These are phyloP conservation scores for Botryotinia narcissicola DNA, from an alignment of 2,329 filamentous ascomycete species.

Conservation along the genomic window DNA sequence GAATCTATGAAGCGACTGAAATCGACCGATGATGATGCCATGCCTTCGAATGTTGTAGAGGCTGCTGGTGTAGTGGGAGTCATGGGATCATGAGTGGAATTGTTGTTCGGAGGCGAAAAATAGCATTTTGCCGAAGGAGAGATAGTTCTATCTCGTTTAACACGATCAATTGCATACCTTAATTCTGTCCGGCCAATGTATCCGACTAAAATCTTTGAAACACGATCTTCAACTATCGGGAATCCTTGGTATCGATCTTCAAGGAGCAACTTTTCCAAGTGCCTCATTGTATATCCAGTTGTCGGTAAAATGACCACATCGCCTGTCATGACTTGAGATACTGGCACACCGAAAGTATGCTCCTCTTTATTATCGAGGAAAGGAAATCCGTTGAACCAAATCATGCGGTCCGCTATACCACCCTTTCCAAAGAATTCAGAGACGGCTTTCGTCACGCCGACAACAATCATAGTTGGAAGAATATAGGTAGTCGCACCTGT, in stretches of 20 bases:
- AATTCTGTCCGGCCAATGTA: constrained; percentile 93
- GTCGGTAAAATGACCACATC: constrained; percentile 72
- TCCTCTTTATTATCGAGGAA: constrained; percentile 98
- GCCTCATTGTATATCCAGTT: constrained; percentile 69
- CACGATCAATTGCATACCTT: constrained; percentile 81
- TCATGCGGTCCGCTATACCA: constrained; percentile 96
- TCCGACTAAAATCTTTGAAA: constrained; percentile 72
- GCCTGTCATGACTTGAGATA: constrained; percentile 83
- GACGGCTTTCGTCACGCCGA: constrained; percentile 93
- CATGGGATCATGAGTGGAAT: constrained; percentile 39
- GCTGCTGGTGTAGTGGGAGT: constrained; percentile 29
- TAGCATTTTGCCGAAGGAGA: constrained; percentile 67
- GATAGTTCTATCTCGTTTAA: constrained; percentile 66
- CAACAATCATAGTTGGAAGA: constrained; percentile 97
- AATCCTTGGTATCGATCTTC: constrained; percentile 89
- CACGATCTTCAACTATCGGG: constrained; percentile 76
- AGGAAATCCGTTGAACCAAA: constrained; percentile 96
- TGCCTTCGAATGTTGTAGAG: constrained; percentile 56
- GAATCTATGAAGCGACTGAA: constrained; percentile 85
- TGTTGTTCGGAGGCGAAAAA: constrained; percentile 54
- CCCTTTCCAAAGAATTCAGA: constrained; percentile 90
- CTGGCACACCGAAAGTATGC: constrained; percentile 91
- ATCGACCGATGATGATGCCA: constrained; percentile 63
- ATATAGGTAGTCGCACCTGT: constrained; percentile 98
- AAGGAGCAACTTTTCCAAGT: constrained; percentile 72